Percentiles rank a stretch among this genome's conserved stretches.
Evolutionary conservation across 202 grass and related monocot species (phyloP).

Genomic region (Zizania palustris): DNA sequence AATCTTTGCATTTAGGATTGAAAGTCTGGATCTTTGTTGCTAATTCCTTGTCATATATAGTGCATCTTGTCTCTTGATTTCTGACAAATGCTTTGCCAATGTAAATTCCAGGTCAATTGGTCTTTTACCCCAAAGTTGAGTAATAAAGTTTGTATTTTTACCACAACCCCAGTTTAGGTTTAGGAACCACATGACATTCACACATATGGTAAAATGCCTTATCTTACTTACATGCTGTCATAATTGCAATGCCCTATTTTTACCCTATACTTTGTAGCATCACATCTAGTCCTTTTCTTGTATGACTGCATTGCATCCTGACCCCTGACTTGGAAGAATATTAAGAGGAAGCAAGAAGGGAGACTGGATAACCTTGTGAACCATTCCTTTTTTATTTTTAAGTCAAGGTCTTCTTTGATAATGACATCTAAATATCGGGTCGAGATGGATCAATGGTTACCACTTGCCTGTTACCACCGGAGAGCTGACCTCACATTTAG

Average conservation of each 20-base stretch:
- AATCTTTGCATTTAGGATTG: neutral
- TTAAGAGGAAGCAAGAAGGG: neutral
- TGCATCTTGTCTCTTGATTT: conserved; percentile 14
- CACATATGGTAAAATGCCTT: neutral
- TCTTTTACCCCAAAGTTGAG: neutral
- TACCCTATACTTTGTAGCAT: neutral
- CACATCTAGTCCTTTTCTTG: conserved; percentile 7
- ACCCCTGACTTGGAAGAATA: neutral
- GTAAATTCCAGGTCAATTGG: neutral
- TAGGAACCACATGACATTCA: too few relatives aligned
- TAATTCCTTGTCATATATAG: neutral
- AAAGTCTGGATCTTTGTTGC: neutral
- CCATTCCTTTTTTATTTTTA: neutral
- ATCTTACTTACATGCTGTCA: neutral
- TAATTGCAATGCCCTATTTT: neutral
- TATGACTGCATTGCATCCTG: conserved; percentile 5
- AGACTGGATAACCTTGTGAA: conserved; percentile 12
- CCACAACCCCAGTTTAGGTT: too few relatives aligned
- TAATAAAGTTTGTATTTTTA: too few relatives aligned
- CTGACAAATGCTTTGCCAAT: neutral
- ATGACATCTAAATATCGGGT: conserved; percentile 9
- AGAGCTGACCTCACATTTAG: conserved; percentile 32
- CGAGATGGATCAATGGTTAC: neutral
- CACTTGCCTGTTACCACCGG: neutral
- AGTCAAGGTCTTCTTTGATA: conserved; percentile 44